Evolutionary conservation across 345 rosid species (phyloP), one percentile per base, ranked within the genome.

Genomic region (Xanthoceras sorbifolium): DNA sequence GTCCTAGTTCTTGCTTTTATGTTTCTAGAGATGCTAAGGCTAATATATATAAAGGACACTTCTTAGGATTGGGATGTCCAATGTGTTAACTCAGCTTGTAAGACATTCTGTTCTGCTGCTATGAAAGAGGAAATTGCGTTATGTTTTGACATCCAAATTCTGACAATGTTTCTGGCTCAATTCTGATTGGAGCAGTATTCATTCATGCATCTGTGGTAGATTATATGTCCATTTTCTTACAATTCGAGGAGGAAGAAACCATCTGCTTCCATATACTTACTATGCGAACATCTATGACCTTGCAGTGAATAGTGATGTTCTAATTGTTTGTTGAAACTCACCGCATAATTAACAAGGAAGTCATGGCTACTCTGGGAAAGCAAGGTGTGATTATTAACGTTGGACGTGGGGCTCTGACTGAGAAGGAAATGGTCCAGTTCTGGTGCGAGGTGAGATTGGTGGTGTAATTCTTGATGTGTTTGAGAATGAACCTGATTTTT

Each of bases 391-490:
- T 86, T 9, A 76, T 86, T 38, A 83, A 86, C 36, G 64, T 83
- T 6, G 85, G 85, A 1, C 81, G 89, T 3, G 84, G 85, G 52
- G 69, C 75, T 18, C 73, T 86, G 34, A 57, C 84, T 7, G 85
- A 84, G 73, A 81, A 86, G 75, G 86, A 79, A 76, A 38, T 84
- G 73, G 85, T 82, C 66, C 68, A 68, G 67, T 78, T 69, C 42
- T 86, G 79, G 67, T 81, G 12, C 59, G 42, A 40, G 84, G 87
- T 34, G 84, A 86, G 75, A 76, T 81, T 42, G 76, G 76, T 31
- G 85, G 86, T 60, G 87, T 78, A 23, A 87, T 87, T 1, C 79
- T 86, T 52, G 89, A 83, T 72, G 86, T 86, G 78, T 86, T 83
- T 69, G 82, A 83, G 82, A 64, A 83, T 52, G 86, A 83, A 66